Evolutionary conservation across 2,329 filamentous ascomycete genomes (phyloP).

Genomic region (Sphaerostilbella broomeana): DNA sequence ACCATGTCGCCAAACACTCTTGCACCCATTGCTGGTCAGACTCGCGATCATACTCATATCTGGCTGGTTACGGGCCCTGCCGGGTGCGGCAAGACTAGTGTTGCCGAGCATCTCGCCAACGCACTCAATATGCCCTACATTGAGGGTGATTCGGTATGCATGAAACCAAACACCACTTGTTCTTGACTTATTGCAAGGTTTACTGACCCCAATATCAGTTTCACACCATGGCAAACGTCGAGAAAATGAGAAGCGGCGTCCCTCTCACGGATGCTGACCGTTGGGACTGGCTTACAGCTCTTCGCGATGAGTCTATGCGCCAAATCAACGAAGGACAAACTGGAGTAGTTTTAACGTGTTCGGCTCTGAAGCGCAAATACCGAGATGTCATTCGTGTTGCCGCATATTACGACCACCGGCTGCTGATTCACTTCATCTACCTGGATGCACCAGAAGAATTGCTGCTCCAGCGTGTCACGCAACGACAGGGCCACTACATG

Average conservation of each 20-base stretch:
- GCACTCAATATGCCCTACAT: conserved; percentile 63
- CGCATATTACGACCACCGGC: conserved; percentile 63
- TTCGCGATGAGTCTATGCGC: conserved; percentile 61
- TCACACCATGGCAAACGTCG: conserved; percentile 70
- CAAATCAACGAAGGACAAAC: conserved; percentile 50
- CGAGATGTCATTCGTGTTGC: conserved; percentile 83
- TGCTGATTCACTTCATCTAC: conserved; percentile 90
- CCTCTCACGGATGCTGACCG: conserved; percentile 89
- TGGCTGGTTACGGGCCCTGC: conserved; percentile 76
- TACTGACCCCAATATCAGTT: conserved; percentile 43
- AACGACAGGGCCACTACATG: conserved; percentile 86
- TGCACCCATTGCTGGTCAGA: conserved; percentile 16
- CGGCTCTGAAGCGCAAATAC: conserved; percentile 94
- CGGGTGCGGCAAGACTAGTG: conserved; percentile 72
- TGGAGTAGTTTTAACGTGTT: conserved; percentile 93
- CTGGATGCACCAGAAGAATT: conserved; percentile 71
- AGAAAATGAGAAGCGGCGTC: conserved; percentile 81
- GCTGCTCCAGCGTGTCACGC: conserved; percentile 66
- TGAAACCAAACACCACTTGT: no score
- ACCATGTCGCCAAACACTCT: conserved; percentile 26
- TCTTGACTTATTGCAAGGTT: not conserved
- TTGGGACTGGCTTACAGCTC: conserved; percentile 89
- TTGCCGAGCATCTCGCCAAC: conserved; percentile 58
- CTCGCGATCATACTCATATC: conserved; percentile 54
- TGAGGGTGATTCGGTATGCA: conserved; percentile 69